Conservation (phyloP, 1,284 basidiomycete genomes). For the Irpex sp. region DNA sequence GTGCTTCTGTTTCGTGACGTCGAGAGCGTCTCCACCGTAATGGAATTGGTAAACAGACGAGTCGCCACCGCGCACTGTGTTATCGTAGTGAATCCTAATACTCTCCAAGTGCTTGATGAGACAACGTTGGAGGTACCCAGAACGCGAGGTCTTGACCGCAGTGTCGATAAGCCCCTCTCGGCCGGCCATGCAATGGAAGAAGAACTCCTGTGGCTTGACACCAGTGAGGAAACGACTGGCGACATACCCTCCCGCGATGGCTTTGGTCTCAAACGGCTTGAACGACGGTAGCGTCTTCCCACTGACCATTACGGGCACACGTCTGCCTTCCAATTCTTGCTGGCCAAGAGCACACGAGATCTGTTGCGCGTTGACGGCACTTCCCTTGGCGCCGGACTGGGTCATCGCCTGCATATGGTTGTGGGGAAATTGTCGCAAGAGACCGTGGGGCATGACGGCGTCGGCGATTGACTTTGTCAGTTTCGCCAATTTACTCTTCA, state of each 20-base stretch:
- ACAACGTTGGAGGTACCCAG: slow-evolving; percentile 97
- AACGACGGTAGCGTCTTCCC: slow-evolving; percentile 98
- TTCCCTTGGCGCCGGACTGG: slow-evolving; percentile 96
- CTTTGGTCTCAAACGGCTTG: slow-evolving; percentile 94
- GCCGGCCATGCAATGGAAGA: slow-evolving; percentile 99
- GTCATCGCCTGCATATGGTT: slow-evolving; percentile 99
- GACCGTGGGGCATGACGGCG: slow-evolving; percentile 83
- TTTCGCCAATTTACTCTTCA: slow-evolving; percentile 80
- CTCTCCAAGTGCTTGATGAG: slow-evolving; percentile 99
- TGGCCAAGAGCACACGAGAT: slow-evolving; percentile 97
- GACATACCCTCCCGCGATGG: slow-evolving; percentile 98
- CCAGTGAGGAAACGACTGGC: slow-evolving; percentile 99
- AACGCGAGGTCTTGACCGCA: slow-evolving; percentile 98
- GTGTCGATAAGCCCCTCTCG: slow-evolving; percentile 99
- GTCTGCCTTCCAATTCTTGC: slow-evolving; percentile 96
- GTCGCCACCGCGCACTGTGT: slow-evolving; percentile 96
- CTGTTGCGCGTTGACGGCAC: slow-evolving; percentile 94
- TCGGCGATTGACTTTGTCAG: slow-evolving; percentile 90
- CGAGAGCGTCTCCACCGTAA: slow-evolving; percentile 95
- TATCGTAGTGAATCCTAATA: slow-evolving; percentile 94
- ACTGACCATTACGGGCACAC: slow-evolving; percentile 98
- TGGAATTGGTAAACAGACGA: slow-evolving; percentile 93
- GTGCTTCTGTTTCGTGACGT: slow-evolving; percentile 95
- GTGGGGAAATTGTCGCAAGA: slow-evolving; percentile 91
- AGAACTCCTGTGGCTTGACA: slow-evolving; percentile 98